Percentiles rank a stretch among this genome's conserved stretches.
phyloP scores from a whole-genome alignment of 2,329 filamentous ascomycete species.

The Penicillium sp. region DNA sequence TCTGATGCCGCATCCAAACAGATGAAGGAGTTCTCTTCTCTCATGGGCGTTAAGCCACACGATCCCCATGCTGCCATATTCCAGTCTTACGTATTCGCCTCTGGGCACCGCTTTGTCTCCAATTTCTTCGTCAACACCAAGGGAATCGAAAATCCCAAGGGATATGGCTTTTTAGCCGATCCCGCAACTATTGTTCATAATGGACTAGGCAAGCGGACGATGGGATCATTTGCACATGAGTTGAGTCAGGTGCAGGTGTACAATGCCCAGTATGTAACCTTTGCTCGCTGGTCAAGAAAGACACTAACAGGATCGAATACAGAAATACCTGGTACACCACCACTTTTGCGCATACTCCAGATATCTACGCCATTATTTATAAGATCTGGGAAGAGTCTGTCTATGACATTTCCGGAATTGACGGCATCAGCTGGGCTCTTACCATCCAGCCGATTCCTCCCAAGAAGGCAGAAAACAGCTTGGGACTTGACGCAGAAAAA shows the following conservation, averaged over 20 bases:
- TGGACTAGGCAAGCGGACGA: not conserved
- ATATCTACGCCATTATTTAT: not conserved
- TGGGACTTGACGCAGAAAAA: not conserved
- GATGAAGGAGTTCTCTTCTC: not conserved
- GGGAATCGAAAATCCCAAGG: constrained; percentile 9
- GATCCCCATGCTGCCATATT: constrained; percentile 12
- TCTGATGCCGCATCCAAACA: not conserved
- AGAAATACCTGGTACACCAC: constrained; percentile 1
- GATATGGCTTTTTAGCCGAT: not conserved
- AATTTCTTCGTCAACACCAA: constrained; percentile 10
- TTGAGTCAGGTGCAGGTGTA: not conserved
- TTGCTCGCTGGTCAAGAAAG: not conserved
- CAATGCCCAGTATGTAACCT: not conserved
- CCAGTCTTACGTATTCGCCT: not conserved
- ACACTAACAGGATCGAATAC: not conserved
- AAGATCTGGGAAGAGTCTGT: not conserved
- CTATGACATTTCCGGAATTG: not conserved
- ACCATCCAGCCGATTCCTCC: not conserved
- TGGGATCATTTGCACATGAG: constrained; percentile 1
- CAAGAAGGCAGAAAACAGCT: not conserved
- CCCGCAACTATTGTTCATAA: not conserved
- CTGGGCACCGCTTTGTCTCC: constrained; percentile 1
- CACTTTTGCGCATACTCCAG: constrained; percentile 1
- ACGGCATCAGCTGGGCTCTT: not conserved
- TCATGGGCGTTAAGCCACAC: not conserved